These are phyloP conservation scores for Chamaenerion angustifolium DNA, from an alignment of 345 rosid genomes.

Conservation along the genomic window DNA sequence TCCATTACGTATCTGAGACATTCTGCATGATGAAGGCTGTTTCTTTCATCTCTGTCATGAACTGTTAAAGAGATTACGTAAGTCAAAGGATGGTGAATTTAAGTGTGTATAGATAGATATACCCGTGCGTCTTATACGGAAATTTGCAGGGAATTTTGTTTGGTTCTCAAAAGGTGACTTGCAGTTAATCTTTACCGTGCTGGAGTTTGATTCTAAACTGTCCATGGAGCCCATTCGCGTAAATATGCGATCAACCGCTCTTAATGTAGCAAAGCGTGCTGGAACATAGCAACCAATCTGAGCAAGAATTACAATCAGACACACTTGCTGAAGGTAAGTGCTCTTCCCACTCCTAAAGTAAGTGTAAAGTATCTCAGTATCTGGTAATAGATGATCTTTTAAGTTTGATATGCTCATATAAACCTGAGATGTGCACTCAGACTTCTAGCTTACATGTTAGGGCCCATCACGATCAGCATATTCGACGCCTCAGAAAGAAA, in stretches of 20 bases:
- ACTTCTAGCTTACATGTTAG: conserved; percentile 60
- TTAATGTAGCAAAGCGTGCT: conserved; percentile 68
- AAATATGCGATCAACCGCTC: conserved; percentile 82
- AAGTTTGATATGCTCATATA: background rate
- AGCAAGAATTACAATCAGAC: conserved; percentile 82
- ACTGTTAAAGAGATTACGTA: conserved; percentile 28
- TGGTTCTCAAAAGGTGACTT: background rate
- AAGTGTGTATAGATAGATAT: too few species aligned
- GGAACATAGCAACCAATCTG: conserved; percentile 96
- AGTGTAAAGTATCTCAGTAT: conserved; percentile 4
- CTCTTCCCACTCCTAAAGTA: conserved; percentile 92
- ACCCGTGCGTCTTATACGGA: too few species aligned
- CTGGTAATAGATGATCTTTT: background rate
- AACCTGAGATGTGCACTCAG: background rate
- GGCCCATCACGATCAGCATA: conserved; percentile 81
- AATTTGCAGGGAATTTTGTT: too few species aligned
- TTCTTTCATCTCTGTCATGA: conserved; percentile 99
- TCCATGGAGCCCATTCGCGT: conserved; percentile 93
- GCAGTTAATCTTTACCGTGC: conserved; percentile 45
- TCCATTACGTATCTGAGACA: conserved; percentile 49
- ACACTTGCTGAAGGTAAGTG: conserved; percentile 95
- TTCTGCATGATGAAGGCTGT: conserved; percentile 96
- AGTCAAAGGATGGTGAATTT: too few species aligned
- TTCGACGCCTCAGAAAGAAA: conserved; percentile 91
- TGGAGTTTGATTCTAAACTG: conserved; percentile 82